Evolutionary conservation across 306 rosid genomes (phyloP), one percentile per base, ranked within the genome.

Genomic region (Cucurbita argyrosperma): DNA sequence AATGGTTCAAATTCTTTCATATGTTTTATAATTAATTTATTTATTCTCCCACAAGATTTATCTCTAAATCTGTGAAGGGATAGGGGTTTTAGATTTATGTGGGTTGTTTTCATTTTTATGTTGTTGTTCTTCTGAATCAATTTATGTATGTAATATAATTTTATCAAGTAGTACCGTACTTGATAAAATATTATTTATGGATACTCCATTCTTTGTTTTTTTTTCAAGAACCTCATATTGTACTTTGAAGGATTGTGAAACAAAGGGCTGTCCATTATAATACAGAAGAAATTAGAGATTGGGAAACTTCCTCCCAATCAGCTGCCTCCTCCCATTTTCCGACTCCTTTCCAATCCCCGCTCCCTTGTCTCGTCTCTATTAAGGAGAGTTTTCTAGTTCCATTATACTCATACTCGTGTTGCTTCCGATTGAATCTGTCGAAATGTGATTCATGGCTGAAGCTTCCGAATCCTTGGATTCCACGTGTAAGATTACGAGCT

Each of bases 381-480:
- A 18, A 0, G 4, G 21, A 30, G 47, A 8, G 30, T 0, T 26
- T 26, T 26, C 30, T 12, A 55, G 58, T 10, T 10, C 10, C 3
- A 26, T 2, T 26, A 53, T 46, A 37, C 43, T 37, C 76, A 50
- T 90, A 83, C 23, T 86, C 78, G 66, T 78, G 61, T 58, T 87
- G 82, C n/a, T 77, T 80, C 18, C 77, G 85, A 10, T 50, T 19
- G 35, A 19, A 19, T 55, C 35, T 55, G 67, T 79, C 79, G 11
- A 55, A 64, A 73, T 78, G 43, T 0, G 71, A 62, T 57, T 46
- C 80, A 38, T 72, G 74, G 76, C 49, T 74, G 55, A 87, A 81
- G 88, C 87, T 91, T 71, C 97, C 97, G 9, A 86, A 91, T 23
- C 96, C 93, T 83, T 84, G 37, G 52, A 91, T 89, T 71, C 91